Evolutionary conservation across 768 basidiomycete species (phyloP), one percentile per base, ranked within the genome.

Genomic region (Mycena olivaceomarginata): DNA sequence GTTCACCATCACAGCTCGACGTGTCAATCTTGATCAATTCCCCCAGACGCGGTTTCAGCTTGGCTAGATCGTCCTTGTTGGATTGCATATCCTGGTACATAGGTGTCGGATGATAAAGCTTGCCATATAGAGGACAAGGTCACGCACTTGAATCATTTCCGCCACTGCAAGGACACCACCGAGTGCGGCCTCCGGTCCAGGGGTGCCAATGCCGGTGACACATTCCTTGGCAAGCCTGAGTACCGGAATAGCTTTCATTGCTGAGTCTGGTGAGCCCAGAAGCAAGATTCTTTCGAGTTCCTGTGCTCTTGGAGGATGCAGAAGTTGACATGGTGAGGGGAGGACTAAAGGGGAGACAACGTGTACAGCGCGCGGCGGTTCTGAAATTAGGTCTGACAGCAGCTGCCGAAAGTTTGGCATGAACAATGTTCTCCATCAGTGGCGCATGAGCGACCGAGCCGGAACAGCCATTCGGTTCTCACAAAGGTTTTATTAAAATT

Each of bases 141-240:
- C 31, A 31, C 31, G 31, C 31, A 31, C 31, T 31, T 4, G 31
- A 31, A 31, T 31, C 31, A 31, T 68, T 41, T 40, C 39, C 53
- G 67, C 67, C 56, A 68, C 16, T 37, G 22, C 67, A 12, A 67
- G 67, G 37, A 57, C 67, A 16, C 66, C 66, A 18, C 31, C 31
- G 66, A 67, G n/a, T 67, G 16, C 46, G 15, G 16, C 48, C 48
- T 51, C 48, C 18, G 48, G 45, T 31, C 46, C 66, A 51, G 46
- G 45, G 48, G 51, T 67, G 66, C 66, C 46, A 20, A 48, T 67
- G 31, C 66, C 66, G 11, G 66, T 37, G 66, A 39, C 66, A 57
- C 53, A 18, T 37, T 25, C 67, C 25, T 68, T 68, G 67, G 67
- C 67, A 68, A 68, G 67, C 53, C 53, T 68, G 37, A 68, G 67